Evolutionary conservation across 495 filamentous ascomycete genomes (phyloP).

Genomic region (Cercophora samala): DNA sequence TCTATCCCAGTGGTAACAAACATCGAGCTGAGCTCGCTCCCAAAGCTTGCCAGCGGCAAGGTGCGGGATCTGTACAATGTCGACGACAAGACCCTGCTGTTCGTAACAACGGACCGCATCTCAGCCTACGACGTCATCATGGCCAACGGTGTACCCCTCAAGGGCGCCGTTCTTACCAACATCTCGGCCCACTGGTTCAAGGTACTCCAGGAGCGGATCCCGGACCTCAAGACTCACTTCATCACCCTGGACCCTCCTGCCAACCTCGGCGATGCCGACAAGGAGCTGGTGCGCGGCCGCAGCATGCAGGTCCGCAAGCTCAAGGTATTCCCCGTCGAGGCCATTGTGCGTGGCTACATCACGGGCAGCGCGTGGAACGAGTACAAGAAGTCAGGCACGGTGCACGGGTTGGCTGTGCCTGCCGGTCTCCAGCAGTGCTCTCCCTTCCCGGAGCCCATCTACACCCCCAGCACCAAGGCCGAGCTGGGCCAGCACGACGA

Average conservation of each 20-base stretch:
- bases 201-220: constrained; percentile 62
- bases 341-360: constrained; percentile 84
- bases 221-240: constrained; percentile 72
- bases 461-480: constrained; percentile 90
- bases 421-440: constrained; percentile 69
- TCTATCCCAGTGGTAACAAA: constrained; percentile 26
- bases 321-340: constrained; percentile 83
- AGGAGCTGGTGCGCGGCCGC: constrained; percentile 55
- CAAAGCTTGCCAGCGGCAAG: constrained; percentile 56
- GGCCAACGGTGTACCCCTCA: constrained; percentile 80
- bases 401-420: constrained; percentile 71
- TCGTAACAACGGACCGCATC: constrained; percentile 83
- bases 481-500: constrained; percentile 80
- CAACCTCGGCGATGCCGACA: constrained; percentile 36
- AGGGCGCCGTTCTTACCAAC: constrained; percentile 80
- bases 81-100: constrained; percentile 72
- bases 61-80: constrained; percentile 79
- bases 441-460: constrained; percentile 68
- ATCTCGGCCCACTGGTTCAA: constrained; percentile 85
- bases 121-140: constrained; percentile 93
- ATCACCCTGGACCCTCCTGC: constrained; percentile 64
- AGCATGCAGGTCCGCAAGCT: constrained; percentile 81
- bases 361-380: constrained; percentile 90
- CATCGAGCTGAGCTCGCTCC: constrained; percentile 32
- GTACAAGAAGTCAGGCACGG: constrained; percentile 63